phyloP scores from a whole-genome alignment of 139 green algal genomes.

The Chlamydomonas urium region DNA sequence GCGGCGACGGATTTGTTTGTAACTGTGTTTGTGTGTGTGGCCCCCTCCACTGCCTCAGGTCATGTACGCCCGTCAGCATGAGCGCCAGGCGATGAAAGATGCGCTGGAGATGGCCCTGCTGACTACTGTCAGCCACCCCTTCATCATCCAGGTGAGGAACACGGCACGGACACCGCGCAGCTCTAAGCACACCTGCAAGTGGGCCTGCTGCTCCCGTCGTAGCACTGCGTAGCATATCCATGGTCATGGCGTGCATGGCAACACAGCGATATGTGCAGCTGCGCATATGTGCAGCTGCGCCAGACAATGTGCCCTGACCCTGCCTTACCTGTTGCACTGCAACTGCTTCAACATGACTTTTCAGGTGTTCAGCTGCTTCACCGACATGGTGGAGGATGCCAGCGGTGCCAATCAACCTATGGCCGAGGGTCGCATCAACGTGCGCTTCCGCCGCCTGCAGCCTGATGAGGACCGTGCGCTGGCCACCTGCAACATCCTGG shows the following conservation, averaged over 20 bases:
- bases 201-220: no score
- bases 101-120: slow-evolving; percentile 62
- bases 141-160: slow-evolving; percentile 34
- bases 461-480: slow-evolving; percentile 50
- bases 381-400: slow-evolving; percentile 62
- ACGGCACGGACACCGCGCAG: no score
- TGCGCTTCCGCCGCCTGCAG: slow-evolving; percentile 49
- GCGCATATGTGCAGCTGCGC: not conserved
- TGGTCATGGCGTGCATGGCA: no score
- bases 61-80: slow-evolving; percentile 62
- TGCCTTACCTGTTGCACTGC: slow-evolving; percentile 45
- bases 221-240: no score
- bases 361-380: slow-evolving; percentile 64
- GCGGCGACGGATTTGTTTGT: no score
- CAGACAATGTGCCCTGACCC: not conserved
- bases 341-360: slow-evolving; percentile 60
- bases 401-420: slow-evolving; percentile 28
- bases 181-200: no score
- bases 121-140: slow-evolving; percentile 39
- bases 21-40: no score
- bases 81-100: slow-evolving; percentile 65
- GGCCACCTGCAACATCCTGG: slow-evolving; percentile 61
- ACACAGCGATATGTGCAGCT: no score
- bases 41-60: slow-evolving; percentile 41
- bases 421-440: slow-evolving; percentile 48